Conservation (phyloP, 2,329 filamentous ascomycete genomes). For the Microdochium paspali region DNA sequence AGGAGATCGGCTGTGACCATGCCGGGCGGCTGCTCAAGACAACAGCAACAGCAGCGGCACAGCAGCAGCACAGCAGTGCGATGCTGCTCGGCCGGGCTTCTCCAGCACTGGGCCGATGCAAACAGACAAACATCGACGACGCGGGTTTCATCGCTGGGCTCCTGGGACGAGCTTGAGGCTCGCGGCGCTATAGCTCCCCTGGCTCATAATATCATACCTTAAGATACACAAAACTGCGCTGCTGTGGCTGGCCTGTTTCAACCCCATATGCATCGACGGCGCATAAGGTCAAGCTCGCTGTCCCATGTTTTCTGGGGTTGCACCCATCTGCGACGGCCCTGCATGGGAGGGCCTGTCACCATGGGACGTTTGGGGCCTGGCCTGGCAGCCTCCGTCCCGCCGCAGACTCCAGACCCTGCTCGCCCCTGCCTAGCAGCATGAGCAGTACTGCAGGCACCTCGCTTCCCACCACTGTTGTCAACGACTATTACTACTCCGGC, state of each 20-base stretch:
- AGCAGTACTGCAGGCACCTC: too few species aligned
- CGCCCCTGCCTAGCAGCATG: not conserved
- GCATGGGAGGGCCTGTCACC: not conserved
- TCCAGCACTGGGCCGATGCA: not conserved
- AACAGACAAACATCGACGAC: not conserved
- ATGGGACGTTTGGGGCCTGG: conserved; percentile 1
- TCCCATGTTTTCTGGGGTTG: not conserved
- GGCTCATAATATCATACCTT: too few species aligned
- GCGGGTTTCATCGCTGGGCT: not conserved
- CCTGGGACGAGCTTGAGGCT: not conserved
- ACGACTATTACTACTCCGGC: not conserved
- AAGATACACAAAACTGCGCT: too few species aligned
- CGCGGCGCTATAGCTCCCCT: not conserved
- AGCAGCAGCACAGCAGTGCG: not conserved
- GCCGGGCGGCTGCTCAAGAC: not conserved
- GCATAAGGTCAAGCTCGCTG: not conserved
- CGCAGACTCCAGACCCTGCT: not conserved
- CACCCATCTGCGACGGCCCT: not conserved
- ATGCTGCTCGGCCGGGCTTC: not conserved
- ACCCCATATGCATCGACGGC: not conserved
- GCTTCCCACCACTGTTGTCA: not conserved
- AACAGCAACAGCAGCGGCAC: not conserved
- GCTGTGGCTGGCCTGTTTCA: not conserved
- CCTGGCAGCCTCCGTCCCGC: not conserved
- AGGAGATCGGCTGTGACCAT: not conserved